Evolutionary conservation across 306 rosid genomes (phyloP), one percentile per base, ranked within the genome.

Genomic region (Cucurbita pepo): DNA sequence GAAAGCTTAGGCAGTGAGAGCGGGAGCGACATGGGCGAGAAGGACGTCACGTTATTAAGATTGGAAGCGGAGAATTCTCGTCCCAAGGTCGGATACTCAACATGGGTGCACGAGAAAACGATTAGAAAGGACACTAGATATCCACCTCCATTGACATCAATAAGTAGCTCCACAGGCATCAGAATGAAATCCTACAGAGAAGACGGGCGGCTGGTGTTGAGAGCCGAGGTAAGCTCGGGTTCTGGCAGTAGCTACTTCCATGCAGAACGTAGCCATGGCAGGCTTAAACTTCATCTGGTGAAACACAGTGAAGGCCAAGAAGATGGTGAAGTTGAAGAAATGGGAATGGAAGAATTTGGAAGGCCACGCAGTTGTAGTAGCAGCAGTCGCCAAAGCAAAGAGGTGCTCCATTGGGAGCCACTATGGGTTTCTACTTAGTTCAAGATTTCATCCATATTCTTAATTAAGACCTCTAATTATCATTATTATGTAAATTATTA

Each of bases 1-100:
- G 92, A 88, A 76, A 82, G 82, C 22, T 41, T 85, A 19, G 88
- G 92, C 12, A 72, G 83, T n/a, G 92, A 88, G 77, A 85, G 86
- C 0, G 96, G 96, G 10, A 86, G 85, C 67, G 83, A 82, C 80
- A 82, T 77, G 3, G 59, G 79, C 38, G 84, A 85, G 19, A 75
- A 19, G 69, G 87, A 84, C 12, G 34, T 77, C 58, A 69, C 73
- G 12, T 6, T 80, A 19, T 30, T 72, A 52, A 79, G 86, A 12
- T 47, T 12, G 40, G 67, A 67, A 30, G 56, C 9, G 13, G 38
- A 9, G 13, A 48, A 72, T 10, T 52, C 8, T 67, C 16, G 59
- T 7, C 5, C 8, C 1, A 52, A 5, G 15, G 62, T 41, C 19
- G 52, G 63, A 5, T 50, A 25, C 8, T 59, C 38, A 37, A 61